Evolutionary conservation across 2,329 filamentous ascomycete species (phyloP).

Genomic region (Botryotinia globosa): DNA sequence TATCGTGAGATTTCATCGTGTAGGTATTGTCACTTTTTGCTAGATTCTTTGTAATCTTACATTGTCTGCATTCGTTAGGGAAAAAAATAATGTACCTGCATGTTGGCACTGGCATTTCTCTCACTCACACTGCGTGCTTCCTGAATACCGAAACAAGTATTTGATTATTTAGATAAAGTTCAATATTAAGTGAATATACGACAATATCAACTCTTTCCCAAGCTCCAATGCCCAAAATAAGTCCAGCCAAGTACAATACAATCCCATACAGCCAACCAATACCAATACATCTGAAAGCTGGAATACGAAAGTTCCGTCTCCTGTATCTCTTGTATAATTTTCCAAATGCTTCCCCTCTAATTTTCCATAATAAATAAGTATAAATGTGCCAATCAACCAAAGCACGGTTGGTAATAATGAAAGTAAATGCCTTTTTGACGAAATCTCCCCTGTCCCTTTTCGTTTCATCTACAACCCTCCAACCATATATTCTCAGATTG

Average conservation of each 20-base stretch:
- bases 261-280: not conserved
- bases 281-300: constrained; percentile 4
- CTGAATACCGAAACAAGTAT: not conserved
- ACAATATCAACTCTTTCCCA: not conserved
- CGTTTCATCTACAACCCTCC: not conserved
- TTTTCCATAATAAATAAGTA: not conserved
- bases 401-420: not conserved
- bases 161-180: constrained; percentile 8
- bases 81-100: not conserved
- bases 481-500: not conserved
- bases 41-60: too few relatives aligned
- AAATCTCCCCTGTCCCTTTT: not conserved
- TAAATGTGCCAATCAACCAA: constrained; percentile 8
- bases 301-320: not conserved
- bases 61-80: not conserved
- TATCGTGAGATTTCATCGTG: not conserved
- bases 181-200: not conserved
- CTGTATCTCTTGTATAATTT: not conserved
- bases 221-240: not conserved
- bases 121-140: not conserved
- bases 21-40: not conserved
- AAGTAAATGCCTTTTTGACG: not conserved
- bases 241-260: constrained; percentile 5
- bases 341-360: not conserved
- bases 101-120: not conserved